These are phyloP conservation scores for Yarrowia sp. DNA, from an alignment of 805 yeast genomes.

Conservation along the genomic window DNA sequence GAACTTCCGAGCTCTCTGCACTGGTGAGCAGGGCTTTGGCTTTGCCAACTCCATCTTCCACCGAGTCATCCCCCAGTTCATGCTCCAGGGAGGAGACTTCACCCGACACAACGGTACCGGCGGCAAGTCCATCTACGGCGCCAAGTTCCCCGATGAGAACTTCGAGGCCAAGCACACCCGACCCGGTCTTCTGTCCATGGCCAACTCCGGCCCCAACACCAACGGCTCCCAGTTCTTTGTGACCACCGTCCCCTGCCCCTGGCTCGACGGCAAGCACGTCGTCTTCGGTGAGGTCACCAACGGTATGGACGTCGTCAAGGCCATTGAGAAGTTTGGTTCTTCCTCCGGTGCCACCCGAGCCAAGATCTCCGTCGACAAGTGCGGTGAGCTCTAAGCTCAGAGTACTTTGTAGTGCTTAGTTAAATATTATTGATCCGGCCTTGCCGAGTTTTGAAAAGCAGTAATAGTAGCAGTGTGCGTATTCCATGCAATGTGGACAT, in stretches of 20 bases:
- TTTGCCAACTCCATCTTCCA: conserved; percentile 86
- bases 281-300: conserved; percentile 91
- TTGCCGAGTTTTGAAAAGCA: background rate
- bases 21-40: conserved; percentile 94
- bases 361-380: conserved; percentile 58
- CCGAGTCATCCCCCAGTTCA: conserved; percentile 94
- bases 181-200: conserved; percentile 89
- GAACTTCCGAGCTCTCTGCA: conserved; percentile 90
- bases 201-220: conserved; percentile 97
- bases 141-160: conserved; percentile 76
- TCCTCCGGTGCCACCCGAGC: conserved; percentile 64
- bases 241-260: conserved; percentile 82
- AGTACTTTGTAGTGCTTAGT: background rate
- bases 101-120: conserved; percentile 88
- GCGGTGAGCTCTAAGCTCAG: conserved; percentile 48
- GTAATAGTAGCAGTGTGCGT: too few species aligned
- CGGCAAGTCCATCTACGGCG: conserved; percentile 81
- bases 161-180: conserved; percentile 63
- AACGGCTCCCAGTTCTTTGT: conserved; percentile 97
- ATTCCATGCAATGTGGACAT: too few species aligned
- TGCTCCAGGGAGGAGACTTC: conserved; percentile 95
- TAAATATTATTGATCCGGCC: background rate
- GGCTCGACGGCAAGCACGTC: conserved; percentile 93
- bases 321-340: conserved; percentile 75
- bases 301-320: conserved; percentile 82